Base-by-base conservation (phyloP, 2,329 filamentous ascomycete species). In the Biscogniauxia marginata region DNA sequence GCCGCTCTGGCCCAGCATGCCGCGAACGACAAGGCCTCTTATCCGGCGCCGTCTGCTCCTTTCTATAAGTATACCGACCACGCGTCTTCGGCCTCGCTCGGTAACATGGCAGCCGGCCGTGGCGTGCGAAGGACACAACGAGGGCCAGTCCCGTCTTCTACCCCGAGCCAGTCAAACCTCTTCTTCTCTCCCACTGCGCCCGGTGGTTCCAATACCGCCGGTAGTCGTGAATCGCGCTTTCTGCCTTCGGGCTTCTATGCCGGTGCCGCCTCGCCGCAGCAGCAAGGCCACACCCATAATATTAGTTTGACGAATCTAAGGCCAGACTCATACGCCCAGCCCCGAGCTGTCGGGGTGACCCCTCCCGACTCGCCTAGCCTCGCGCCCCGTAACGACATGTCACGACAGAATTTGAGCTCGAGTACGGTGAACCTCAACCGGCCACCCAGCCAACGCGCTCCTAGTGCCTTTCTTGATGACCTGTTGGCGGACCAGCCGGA, bases 141-240 rank as follows among this genome's bases (percentile, higher is more conserved):
- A 49, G 81, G 77, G 1, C 79, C 81, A 3, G 73, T 76, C 24
- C 80, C 80, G 2, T 83, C 83, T 8, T 76, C 76, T 50, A 84
- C 82, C 22, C 84, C 80, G 9, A 89, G 84, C 67, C 78, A 82
- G 65, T 85, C 85, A 39, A 90, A 88, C 60, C 80, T 98, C 16
- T 99, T 99, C 83, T 99, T 96, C 79, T 96, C 92, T 7, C 95
- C 95, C 0, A 98, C 95, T 0, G 93, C 93, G 1, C 85, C 84
- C 43, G 76, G 83, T 7, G 78, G 79, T 20, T 52, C 61, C 55
- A 77, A 80, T 50, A 75, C 76, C 58, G 75, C 79, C 43, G 76
- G 75, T 47, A 84, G 84, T 64, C 87, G 93, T 52, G 85, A 84
- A 57, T 96, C 91, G 1, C 79, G 80, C n/a, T 96, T 93, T 70